phyloP scores from a whole-genome alignment of 768 basidiomycete species.

The Mycena belliarum region DNA sequence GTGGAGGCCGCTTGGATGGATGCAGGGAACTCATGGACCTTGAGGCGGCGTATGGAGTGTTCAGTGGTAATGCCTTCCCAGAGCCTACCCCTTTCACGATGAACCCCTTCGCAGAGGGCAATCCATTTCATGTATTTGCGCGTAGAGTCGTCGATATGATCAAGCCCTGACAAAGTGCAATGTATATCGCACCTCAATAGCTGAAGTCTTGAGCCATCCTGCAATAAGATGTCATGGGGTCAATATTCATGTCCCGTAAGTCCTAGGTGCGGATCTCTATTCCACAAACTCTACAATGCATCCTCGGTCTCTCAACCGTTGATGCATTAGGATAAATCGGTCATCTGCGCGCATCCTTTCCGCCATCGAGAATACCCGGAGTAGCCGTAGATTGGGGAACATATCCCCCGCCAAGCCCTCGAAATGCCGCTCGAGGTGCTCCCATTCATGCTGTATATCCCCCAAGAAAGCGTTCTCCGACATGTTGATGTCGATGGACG shows the following conservation, averaged over 20 bases:
- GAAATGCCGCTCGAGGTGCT: slow-evolving; percentile 49
- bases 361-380: slow-evolving; percentile 48
- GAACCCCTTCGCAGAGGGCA: not conserved
- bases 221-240: not conserved
- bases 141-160: not conserved
- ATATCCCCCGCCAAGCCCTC: slow-evolving; percentile 37
- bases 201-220: no score
- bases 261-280: not conserved
- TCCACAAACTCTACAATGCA: slow-evolving; percentile 11
- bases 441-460: slow-evolving; percentile 38
- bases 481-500: slow-evolving; percentile 53
- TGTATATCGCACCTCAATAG: no score
- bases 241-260: not conserved
- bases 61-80: not conserved
- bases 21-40: slow-evolving; percentile 6
- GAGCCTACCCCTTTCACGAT: no score
- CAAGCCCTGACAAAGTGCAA: not conserved
- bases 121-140: not conserved
- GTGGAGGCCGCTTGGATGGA: not conserved
- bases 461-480: slow-evolving; percentile 44
- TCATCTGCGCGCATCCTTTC: not conserved
- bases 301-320: slow-evolving; percentile 1
- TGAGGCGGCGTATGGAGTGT: slow-evolving; percentile 3
- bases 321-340: slow-evolving; percentile 4
- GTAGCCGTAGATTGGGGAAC: slow-evolving; percentile 46